Evolutionary conservation across 2,329 filamentous ascomycete genomes (phyloP).

Genomic region (Penicillium nordicum): DNA sequence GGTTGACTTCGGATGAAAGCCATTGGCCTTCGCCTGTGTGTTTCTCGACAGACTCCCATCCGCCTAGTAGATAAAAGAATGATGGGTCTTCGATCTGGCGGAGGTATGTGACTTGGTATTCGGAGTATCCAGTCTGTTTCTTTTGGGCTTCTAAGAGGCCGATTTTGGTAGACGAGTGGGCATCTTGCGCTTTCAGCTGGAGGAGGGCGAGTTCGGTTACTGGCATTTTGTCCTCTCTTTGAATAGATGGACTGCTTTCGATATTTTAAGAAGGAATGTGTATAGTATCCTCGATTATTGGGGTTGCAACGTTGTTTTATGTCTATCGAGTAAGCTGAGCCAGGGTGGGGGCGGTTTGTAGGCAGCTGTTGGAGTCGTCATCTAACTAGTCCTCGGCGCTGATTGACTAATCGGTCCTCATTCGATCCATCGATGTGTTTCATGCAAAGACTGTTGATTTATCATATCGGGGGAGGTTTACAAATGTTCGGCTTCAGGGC

Average conservation of each 20-base stretch:
- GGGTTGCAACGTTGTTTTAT: background rate
- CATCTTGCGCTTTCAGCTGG: constrained; percentile 28
- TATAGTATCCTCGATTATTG: no score
- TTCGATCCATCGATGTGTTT: background rate
- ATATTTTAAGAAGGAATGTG: no score
- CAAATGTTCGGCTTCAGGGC: background rate
- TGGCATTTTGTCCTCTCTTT: constrained; percentile 2
- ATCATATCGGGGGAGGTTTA: background rate
- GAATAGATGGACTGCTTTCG: no score
- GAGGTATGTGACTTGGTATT: constrained; percentile 38
- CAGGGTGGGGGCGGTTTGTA: background rate
- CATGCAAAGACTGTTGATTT: background rate
- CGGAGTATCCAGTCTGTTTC: constrained; percentile 38
- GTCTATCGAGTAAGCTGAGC: background rate
- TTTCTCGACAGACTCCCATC: constrained; percentile 44
- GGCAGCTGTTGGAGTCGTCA: background rate
- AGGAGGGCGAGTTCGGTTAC: constrained; percentile 48
- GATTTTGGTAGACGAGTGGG: constrained; percentile 24
- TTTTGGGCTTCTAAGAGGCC: constrained; percentile 36
- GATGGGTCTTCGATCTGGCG: constrained; percentile 46
- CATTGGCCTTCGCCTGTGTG: constrained; percentile 40
- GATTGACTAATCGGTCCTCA: background rate
- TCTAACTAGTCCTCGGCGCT: background rate
- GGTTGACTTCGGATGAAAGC: constrained; percentile 44
- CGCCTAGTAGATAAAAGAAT: constrained; percentile 45